Evolutionary conservation across 345 rosid genomes (phyloP).

Genomic region (Noccaea bulbosa): DNA sequence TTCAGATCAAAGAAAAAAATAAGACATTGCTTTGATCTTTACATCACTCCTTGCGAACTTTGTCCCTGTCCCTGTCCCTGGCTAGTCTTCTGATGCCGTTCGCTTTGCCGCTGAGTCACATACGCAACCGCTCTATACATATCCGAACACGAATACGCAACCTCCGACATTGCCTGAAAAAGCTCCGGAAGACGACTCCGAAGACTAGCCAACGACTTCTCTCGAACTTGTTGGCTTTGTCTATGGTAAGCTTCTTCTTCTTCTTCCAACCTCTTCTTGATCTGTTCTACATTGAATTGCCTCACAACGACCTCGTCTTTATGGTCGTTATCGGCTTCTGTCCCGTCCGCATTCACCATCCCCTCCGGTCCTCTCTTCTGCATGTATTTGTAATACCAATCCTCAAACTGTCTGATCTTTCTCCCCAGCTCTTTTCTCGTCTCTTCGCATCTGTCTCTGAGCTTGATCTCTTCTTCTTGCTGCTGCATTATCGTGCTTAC

Average conservation of each 20-base stretch:
- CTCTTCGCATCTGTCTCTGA: constrained; percentile 64
- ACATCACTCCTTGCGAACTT: constrained; percentile 23
- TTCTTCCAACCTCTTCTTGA: constrained; percentile 63
- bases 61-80: constrained; percentile 1
- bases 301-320: constrained; percentile 58
- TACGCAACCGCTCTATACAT: constrained; percentile 45
- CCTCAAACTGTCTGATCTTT: constrained; percentile 62
- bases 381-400: constrained; percentile 63
- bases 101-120: constrained; percentile 39
- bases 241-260: constrained; percentile 65
- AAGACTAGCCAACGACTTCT: constrained; percentile 74
- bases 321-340: constrained; percentile 44
- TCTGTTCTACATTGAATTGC: constrained; percentile 49
- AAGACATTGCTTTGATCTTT: constrained; percentile 24
- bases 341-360: constrained; percentile 48
- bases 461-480: constrained; percentile 69
- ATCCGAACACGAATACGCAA: constrained; percentile 56
- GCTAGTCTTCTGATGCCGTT: constrained; percentile 38
- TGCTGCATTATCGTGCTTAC: constrained; percentile 61
- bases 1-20: constrained; percentile 14
- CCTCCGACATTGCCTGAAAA: constrained; percentile 57
- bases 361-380: constrained; percentile 59
- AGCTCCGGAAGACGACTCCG: constrained; percentile 76
- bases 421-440: constrained; percentile 57
- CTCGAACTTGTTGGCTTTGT: constrained; percentile 75